Evolutionary conservation across 768 basidiomycete species (phyloP), one percentile per base, ranked within the genome.

Genomic region (Suillus fuscotomentosus): DNA sequence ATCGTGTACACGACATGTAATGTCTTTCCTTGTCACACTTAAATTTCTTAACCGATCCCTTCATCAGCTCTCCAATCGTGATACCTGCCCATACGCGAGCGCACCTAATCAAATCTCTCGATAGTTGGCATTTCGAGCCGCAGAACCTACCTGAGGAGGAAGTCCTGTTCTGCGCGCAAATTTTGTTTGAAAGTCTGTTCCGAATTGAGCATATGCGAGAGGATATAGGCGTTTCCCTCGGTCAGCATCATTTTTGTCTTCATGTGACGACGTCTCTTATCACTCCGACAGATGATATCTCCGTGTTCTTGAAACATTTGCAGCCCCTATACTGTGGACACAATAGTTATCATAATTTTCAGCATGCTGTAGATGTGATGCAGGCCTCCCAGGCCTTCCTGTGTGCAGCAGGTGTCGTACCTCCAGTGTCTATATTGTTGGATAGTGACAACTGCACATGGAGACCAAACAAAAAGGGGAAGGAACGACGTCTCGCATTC

Each of bases 331-430:
- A 99, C 75, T 91, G 95, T 66, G 83, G 86, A 60, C 88, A 89
- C 64, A 98, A 98, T 78, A 90, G 91, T 34, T 99, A 99, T 76
- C 97, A 99, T 82, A 99, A 99, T 73, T 99, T 97, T 73, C 88
- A 94, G 66, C 97, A 99, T 77, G 97, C 96, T 0, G 81, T 97
- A 50, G 97, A 99, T 75, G 97, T 99, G 17, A 84, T 99, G 24
- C 97, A 99, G 73, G 95, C 96, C 0, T 86, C 88, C 5, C 94
- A 97, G 71, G 87, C 86, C 24, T 98, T 95, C 78, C 82, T 99
- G 31, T 84, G 83, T 54, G 82, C 86, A 36, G 90, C 92, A 17
- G 90, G 88, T 38, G 84, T 91, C 73, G 92, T 95, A 0, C 97
- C 97, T 3, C 86, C 91, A 2, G 81, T 92, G 10, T 83, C 83